These are phyloP conservation scores for Neofusicoccum cordaticola DNA, from an alignment of 2,329 filamentous ascomycete species.

Conservation along the genomic window DNA sequence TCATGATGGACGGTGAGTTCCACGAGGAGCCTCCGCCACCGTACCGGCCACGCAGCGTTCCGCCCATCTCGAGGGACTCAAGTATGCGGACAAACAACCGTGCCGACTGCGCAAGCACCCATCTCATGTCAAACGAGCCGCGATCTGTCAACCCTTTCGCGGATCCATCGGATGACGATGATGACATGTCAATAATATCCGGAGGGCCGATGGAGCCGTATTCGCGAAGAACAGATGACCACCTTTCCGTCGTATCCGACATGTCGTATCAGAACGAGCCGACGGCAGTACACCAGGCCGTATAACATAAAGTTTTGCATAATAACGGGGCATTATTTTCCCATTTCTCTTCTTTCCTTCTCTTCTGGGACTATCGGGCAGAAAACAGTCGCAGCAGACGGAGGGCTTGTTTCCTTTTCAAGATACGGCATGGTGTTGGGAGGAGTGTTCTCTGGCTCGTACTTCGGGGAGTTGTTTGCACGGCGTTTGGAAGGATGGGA, in stretches of 20 bases:
- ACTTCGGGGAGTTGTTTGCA: not conserved
- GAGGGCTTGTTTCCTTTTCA: not conserved
- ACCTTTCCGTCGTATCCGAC: conserved; percentile 1
- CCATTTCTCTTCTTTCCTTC: not conserved
- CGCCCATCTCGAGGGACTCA: conserved; percentile 5
- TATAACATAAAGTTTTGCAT: not conserved
- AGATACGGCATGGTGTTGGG: not conserved
- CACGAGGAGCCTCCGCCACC: conserved; percentile 17
- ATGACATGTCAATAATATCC: not conserved
- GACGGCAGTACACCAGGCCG: not conserved
- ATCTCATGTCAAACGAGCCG: not conserved
- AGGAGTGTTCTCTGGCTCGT: not conserved
- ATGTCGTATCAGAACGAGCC: conserved; percentile 5
- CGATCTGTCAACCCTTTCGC: conserved; percentile 9
- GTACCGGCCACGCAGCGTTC: conserved; percentile 13
- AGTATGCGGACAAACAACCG: conserved; percentile 10
- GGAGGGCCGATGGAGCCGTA: not conserved
- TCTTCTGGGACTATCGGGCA: not conserved
- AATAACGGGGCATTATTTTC: not conserved
- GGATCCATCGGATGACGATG: conserved; percentile 7
- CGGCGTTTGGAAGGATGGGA: not conserved
- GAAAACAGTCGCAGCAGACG: not conserved
- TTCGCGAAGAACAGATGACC: not conserved
- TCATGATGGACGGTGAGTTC: conserved; percentile 16
- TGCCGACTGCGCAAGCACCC: not conserved